Percentiles rank a stretch among this genome's conserved stretches.
Conservation (phyloP, 116 monocot genomes). For the Iris pallida region DNA sequence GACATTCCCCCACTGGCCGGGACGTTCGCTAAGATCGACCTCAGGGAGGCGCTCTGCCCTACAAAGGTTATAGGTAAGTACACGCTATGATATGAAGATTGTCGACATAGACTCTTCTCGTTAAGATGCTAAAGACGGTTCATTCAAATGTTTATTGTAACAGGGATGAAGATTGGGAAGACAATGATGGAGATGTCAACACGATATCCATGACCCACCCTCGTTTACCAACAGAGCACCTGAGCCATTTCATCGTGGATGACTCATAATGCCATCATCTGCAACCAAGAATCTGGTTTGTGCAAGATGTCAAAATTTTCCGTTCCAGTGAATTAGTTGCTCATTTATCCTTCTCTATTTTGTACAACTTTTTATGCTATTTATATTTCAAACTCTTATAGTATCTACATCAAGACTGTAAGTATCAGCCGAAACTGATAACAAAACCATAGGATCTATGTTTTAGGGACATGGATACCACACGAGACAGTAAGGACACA, state of each 20-base stretch:
- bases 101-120: not conserved
- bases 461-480: too few relatives aligned
- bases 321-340: not conserved
- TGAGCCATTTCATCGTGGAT: conserved; percentile 54
- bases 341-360: not conserved
- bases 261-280: conserved; percentile 71
- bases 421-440: too few relatives aligned
- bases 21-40: conserved; percentile 29
- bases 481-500: too few relatives aligned
- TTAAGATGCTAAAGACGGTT: not conserved
- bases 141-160: not conserved
- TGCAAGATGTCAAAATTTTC: not conserved
- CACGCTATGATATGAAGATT: not conserved
- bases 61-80: conserved; percentile 52
- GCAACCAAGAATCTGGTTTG: conserved; percentile 87
- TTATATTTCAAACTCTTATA: too few relatives aligned
- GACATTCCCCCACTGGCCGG: conserved; percentile 34
- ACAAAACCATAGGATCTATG: too few relatives aligned
- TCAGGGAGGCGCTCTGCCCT: conserved; percentile 43
- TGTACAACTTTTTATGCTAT: not conserved
- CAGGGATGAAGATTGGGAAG: conserved; percentile 98
- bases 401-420: too few relatives aligned
- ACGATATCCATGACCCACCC: conserved; percentile 97
- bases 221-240: conserved; percentile 74
- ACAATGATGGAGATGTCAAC: conserved; percentile 96